Evolutionary conservation across 176 grass and related monocot species (phyloP).

Genomic region (Lolium multiflorum): DNA sequence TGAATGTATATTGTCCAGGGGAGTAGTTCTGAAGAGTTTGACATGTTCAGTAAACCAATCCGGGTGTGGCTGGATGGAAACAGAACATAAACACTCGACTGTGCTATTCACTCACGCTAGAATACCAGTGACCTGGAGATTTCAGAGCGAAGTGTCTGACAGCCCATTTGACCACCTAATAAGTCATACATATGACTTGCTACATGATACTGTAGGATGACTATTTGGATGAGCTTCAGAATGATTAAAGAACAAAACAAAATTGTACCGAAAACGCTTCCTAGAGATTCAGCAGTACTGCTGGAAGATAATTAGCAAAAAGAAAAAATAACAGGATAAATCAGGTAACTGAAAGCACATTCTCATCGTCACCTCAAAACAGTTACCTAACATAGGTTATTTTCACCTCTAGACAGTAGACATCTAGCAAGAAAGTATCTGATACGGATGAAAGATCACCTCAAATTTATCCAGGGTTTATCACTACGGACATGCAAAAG

Average conservation of each 20-base stretch:
- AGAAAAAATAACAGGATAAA: background rate
- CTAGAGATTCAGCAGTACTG: background rate
- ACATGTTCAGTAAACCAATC: background rate
- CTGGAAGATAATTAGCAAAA: background rate
- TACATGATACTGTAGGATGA: background rate
- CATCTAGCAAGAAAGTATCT: background rate
- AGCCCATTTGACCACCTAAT: background rate
- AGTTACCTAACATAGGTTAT: slow-evolving; percentile 20
- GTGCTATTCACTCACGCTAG: background rate
- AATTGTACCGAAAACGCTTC: background rate
- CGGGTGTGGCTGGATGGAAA: background rate
- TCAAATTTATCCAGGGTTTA: background rate
- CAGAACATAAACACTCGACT: background rate
- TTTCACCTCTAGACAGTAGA: slow-evolving; percentile 15
- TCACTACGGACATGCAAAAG: background rate
- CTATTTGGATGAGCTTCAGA: background rate
- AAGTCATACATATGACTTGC: background rate
- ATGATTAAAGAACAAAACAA: background rate
- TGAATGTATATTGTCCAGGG: background rate
- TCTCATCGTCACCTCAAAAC: background rate
- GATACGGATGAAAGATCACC: background rate
- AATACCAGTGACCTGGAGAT: background rate
- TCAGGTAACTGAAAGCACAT: background rate
- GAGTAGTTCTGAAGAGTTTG: background rate
- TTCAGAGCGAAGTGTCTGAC: background rate